Conservation (phyloP, 768 basidiomycete species). For the Coprinellus aureogranulatus region DNA sequence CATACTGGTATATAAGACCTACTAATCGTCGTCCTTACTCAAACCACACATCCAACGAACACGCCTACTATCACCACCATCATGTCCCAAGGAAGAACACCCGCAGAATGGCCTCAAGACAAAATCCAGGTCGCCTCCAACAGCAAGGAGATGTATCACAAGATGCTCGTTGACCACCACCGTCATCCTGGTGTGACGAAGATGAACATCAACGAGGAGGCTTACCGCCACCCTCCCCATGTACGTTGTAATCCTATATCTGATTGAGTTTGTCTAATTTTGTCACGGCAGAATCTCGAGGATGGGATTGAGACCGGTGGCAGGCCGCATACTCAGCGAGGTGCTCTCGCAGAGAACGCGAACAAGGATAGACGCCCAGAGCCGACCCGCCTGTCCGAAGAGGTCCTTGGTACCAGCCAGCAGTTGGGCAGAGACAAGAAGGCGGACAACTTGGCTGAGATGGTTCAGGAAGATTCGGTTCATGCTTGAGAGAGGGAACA, state of each 20-base stretch:
- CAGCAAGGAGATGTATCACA: slow-evolving; percentile 4
- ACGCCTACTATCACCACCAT: no score
- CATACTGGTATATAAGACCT: no score
- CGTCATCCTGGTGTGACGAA: slow-evolving; percentile 16
- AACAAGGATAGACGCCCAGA: neutral
- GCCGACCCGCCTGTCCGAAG: neutral
- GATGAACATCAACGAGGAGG: slow-evolving; percentile 22
- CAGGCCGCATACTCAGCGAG: no score
- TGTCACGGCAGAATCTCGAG: neutral
- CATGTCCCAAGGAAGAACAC: no score
- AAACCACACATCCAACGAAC: no score
- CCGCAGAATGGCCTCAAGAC: no score
- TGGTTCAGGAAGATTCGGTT: neutral
- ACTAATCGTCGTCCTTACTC: no score
- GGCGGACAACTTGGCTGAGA: neutral
- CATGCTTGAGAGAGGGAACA: no score
- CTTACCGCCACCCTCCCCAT: slow-evolving; percentile 19
- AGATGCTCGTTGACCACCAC: slow-evolving; percentile 20
- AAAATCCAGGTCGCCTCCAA: no score
- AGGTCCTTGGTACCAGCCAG: neutral
- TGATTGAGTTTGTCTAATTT: neutral
- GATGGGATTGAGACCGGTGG: no score
- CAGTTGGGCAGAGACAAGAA: neutral
- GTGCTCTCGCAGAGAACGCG: neutral
- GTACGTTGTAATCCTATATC: slow-evolving; percentile 6